Conservation (phyloP, 768 basidiomycete genomes). For the Termitomyces sp. region DNA sequence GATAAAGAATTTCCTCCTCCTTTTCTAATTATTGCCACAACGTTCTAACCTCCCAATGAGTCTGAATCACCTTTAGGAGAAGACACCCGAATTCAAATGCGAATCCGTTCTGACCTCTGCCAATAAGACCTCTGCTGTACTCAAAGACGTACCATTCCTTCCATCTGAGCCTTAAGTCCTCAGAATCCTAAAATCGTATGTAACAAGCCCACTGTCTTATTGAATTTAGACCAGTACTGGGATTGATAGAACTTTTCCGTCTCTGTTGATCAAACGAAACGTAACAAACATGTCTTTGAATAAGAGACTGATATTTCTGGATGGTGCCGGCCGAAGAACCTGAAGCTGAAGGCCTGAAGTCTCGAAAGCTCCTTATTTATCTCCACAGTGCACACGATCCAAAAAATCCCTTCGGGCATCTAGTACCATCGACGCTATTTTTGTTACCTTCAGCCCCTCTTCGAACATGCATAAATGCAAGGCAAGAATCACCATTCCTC, state of each 20-base stretch:
- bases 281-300: neutral
- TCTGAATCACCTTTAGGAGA: neutral
- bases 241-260: too few relatives aligned
- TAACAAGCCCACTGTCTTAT: neutral
- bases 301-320: neutral
- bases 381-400: neutral
- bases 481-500: neutral
- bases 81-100: neutral
- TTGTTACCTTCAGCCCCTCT: constrained; percentile 3
- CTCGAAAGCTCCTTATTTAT: neutral
- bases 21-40: neutral
- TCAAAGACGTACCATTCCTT: neutral
- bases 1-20: neutral
- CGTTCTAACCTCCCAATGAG: neutral
- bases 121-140: neutral
- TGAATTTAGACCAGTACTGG: neutral
- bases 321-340: neutral
- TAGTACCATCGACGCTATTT: constrained; percentile 1
- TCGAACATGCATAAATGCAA: constrained; percentile 3
- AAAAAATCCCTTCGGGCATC: neutral
- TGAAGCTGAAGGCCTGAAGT: neutral
- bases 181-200: neutral
- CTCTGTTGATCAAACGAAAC: too few relatives aligned
- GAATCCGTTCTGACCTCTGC: neutral
- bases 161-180: too few relatives aligned